A percentile compares a stretch with the other conserved stretches of the same genome.
These are phyloP conservation scores for Manihot esculenta DNA, from an alignment of 441 rosid genomes.

Conservation along the genomic window DNA sequence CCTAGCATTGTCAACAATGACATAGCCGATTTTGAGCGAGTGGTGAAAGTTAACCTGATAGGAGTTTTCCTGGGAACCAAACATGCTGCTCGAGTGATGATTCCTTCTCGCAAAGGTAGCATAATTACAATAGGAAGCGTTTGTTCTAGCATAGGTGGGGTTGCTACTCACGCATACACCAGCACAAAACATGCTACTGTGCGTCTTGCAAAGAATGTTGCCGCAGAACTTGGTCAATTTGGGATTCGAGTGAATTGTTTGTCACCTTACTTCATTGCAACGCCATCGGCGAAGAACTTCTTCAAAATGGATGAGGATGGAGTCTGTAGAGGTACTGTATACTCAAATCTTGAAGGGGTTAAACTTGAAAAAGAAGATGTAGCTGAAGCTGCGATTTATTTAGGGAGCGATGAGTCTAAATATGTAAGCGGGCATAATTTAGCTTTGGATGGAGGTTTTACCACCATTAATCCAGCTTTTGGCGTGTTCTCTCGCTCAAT, in stretches of 20 bases:
- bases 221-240: constrained; percentile 37
- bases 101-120: constrained; percentile 31
- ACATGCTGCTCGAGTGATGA: constrained; percentile 45
- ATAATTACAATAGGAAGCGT: constrained; percentile 45
- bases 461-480: constrained; percentile 21
- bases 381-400: constrained; percentile 38
- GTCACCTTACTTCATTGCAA: constrained; percentile 40
- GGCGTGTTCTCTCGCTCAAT: constrained; percentile 20
- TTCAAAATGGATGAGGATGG: constrained; percentile 15
- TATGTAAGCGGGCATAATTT: constrained; percentile 43
- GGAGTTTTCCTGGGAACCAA: constrained; percentile 43
- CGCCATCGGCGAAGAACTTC: constrained; percentile 23
- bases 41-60: constrained; percentile 34
- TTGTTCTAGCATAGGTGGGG: constrained; percentile 25
- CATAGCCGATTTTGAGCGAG: constrained; percentile 33
- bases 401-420: constrained; percentile 41
- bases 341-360: constrained; percentile 28
- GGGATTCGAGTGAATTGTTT: constrained; percentile 52
- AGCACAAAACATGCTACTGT: constrained; percentile 43
- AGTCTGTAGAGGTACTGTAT: constrained; percentile 18
- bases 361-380: constrained; percentile 35
- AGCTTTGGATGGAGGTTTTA: constrained; percentile 42
- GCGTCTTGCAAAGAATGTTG: constrained; percentile 36
- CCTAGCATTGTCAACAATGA: constrained; percentile 35
- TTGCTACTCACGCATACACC: constrained; percentile 37